These are phyloP conservation scores for Fusarium pseudonygamai DNA, from an alignment of 2,329 filamentous ascomycete species.

Conservation along the genomic window DNA sequence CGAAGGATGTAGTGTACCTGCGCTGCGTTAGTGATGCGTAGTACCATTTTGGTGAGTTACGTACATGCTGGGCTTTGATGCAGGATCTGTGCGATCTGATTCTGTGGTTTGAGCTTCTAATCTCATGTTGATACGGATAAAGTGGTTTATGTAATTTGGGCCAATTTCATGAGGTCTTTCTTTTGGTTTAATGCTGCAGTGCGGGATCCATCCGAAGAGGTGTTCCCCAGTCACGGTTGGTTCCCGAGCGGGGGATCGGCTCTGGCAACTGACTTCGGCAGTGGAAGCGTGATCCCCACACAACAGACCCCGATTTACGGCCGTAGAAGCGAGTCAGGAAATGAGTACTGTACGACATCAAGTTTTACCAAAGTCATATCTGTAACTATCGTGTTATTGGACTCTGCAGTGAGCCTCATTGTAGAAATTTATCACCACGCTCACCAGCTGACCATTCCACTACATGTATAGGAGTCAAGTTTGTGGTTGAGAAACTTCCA, in stretches of 20 bases:
- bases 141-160: background rate
- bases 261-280: background rate
- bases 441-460: background rate
- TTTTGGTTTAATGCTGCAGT: background rate
- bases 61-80: background rate
- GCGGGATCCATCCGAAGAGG: background rate
- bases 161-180: background rate
- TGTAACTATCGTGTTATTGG: rapidly evolving
- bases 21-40: rapidly evolving
- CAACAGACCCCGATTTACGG: too few species aligned
- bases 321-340: too few species aligned
- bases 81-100: background rate
- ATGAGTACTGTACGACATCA: too few species aligned
- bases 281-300: background rate
- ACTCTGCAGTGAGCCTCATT: rapidly evolving
- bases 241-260: background rate
- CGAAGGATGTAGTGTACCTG: conserved; percentile 21
- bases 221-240: background rate
- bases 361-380: rapidly evolving
- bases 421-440: rapidly evolving
- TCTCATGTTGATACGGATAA: rapidly evolving
- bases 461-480: rapidly evolving
- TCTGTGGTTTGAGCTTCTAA: background rate
- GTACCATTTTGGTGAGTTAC: rapidly evolving
- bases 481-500: background rate